phyloP scores from a whole-genome alignment of 495 filamentous ascomycete genomes.

The Penicillium egyptiacum region DNA sequence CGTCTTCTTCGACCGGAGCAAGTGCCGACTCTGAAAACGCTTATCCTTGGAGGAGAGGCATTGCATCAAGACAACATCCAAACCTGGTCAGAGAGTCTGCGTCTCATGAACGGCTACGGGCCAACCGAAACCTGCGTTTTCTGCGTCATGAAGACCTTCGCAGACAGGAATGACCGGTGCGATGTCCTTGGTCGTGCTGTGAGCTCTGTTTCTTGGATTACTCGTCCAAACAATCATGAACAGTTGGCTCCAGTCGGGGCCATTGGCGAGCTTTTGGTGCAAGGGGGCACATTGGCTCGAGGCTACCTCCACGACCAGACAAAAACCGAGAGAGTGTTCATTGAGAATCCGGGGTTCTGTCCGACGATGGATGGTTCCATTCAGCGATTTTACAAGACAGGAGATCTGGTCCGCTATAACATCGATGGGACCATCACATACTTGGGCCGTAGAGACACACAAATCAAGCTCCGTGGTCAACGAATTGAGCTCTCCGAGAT shows the following conservation, averaged over 20 bases:
- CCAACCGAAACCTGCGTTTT: neutral
- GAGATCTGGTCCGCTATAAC: neutral
- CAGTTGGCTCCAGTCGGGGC: neutral
- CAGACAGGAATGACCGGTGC: neutral
- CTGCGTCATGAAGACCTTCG: neutral
- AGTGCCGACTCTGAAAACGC: neutral
- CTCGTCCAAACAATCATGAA: neutral
- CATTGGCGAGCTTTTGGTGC: neutral
- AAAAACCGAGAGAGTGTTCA: neutral
- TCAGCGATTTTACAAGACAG: neutral
- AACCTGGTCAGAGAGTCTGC: neutral
- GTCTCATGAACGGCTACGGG: neutral
- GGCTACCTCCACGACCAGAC: neutral
- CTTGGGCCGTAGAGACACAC: neutral
- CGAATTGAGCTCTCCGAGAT: neutral
- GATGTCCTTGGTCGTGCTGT: neutral
- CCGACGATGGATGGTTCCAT: neutral
- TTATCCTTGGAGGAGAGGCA: constrained; percentile 2
- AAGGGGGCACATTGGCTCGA: neutral
- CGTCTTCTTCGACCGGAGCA: neutral
- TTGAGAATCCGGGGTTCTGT: neutral
- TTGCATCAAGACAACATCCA: neutral
- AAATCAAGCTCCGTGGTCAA: constrained; percentile 1
- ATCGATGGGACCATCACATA: neutral
- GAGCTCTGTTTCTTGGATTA: neutral